These are phyloP conservation scores for Rhodocollybia butyracea DNA, from an alignment of 768 basidiomycete species.

Conservation along the genomic window DNA sequence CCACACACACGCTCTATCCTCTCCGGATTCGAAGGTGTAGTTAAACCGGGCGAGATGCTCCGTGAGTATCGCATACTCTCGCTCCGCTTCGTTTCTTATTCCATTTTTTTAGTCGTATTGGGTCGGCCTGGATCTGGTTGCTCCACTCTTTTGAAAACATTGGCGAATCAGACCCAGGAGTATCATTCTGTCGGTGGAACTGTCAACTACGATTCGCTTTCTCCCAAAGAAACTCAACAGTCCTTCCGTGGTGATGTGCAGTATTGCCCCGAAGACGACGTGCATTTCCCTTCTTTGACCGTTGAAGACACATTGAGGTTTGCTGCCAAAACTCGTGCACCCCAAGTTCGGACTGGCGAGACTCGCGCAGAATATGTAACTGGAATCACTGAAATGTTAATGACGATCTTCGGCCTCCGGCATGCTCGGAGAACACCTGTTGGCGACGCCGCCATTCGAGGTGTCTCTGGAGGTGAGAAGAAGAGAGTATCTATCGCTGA, in stretches of 20 bases:
- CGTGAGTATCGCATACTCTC: slow-evolving; percentile 40
- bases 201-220: slow-evolving; percentile 73
- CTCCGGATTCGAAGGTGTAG: slow-evolving; percentile 57
- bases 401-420: slow-evolving; percentile 71
- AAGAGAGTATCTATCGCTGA: slow-evolving; percentile 85
- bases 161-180: slow-evolving; percentile 72
- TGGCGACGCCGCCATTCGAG: slow-evolving; percentile 73
- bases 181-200: slow-evolving; percentile 68
- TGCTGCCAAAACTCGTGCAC: slow-evolving; percentile 65
- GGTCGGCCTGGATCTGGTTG: slow-evolving; percentile 87
- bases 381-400: slow-evolving; percentile 50
- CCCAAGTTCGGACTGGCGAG: slow-evolving; percentile 46
- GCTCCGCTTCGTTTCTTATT: neutral
- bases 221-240: slow-evolving; percentile 57
- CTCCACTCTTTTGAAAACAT: slow-evolving; percentile 75
- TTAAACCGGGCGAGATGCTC: slow-evolving; percentile 75
- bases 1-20: slow-evolving; percentile 65
- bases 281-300: slow-evolving; percentile 82
- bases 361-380: slow-evolving; percentile 42
- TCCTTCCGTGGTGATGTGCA: slow-evolving; percentile 77
- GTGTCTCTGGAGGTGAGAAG: slow-evolving; percentile 75
- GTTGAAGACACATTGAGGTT: slow-evolving; percentile 75
- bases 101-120: slow-evolving; percentile 57
- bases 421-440: slow-evolving; percentile 72
- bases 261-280: slow-evolving; percentile 82